A percentile compares a stretch with the other conserved stretches of the same genome.
Evolutionary conservation across 164 flowering plant species (phyloP).

Genomic region (Euptelea pleiosperma): DNA sequence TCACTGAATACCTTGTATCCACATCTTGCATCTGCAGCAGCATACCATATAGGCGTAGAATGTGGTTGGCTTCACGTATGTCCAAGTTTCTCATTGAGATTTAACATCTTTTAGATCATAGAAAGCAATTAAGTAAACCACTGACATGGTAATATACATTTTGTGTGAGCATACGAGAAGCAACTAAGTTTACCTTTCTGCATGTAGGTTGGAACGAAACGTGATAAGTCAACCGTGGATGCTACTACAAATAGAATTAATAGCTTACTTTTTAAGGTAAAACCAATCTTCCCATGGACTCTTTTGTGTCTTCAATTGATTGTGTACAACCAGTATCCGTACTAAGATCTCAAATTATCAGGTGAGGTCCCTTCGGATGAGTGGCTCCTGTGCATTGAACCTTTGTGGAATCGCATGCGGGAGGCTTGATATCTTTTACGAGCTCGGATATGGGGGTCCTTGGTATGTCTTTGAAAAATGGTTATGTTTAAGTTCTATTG

Average conservation of each 20-base stretch:
- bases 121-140: too few species aligned
- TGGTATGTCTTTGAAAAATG: slow-evolving; percentile 48
- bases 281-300: neutral
- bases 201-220: slow-evolving; percentile 70
- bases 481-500: neutral
- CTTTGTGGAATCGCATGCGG: slow-evolving; percentile 96
- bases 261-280: slow-evolving; percentile 75
- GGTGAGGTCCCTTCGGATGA: slow-evolving; percentile 87
- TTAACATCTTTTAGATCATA: too few species aligned
- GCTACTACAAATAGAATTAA: slow-evolving; percentile 66
- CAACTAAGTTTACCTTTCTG: slow-evolving; percentile 1
- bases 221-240: slow-evolving; percentile 71
- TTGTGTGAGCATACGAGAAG: neutral
- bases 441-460: slow-evolving; percentile 87
- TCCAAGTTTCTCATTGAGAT: too few species aligned
- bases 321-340: neutral
- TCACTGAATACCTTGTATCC: too few species aligned
- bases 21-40: too few species aligned
- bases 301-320: neutral
- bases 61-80: too few species aligned
- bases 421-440: slow-evolving; percentile 78
- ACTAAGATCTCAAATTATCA: slow-evolving; percentile 30
- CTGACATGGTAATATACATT: too few species aligned
- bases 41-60: too few species aligned
- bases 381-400: slow-evolving; percentile 92